Evolutionary conservation across 768 basidiomycete genomes (phyloP).

Genomic region (Lactarius trivialis): DNA sequence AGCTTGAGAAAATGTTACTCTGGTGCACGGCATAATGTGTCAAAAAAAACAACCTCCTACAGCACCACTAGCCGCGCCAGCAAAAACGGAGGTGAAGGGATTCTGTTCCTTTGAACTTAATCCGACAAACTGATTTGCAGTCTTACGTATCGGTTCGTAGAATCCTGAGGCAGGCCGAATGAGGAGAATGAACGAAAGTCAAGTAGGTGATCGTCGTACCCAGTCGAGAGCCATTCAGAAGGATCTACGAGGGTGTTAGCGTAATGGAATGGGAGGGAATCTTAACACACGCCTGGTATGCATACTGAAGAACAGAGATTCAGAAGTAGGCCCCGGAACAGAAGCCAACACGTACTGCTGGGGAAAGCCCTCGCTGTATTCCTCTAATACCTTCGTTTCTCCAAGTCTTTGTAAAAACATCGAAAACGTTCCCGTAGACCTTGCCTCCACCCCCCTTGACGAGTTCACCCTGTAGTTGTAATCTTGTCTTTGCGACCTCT

Average conservation of each 20-base stretch:
- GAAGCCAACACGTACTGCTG: constrained; percentile 59
- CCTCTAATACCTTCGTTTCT: constrained; percentile 84
- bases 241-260: constrained; percentile 46
- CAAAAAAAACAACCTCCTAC: constrained; percentile 60
- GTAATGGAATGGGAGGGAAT: neutral
- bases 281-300: constrained; percentile 68
- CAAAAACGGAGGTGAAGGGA: constrained; percentile 69
- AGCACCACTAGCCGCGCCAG: constrained; percentile 86
- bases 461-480: constrained; percentile 95
- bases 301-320: constrained; percentile 51
- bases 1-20: constrained; percentile 35
- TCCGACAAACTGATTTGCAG: constrained; percentile 65
- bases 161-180: constrained; percentile 53
- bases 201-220: constrained; percentile 38
- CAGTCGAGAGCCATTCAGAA: constrained; percentile 86
- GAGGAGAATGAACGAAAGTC: constrained; percentile 2
- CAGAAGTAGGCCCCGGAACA: neutral
- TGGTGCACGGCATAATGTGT: neutral
- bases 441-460: constrained; percentile 61
- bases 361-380: constrained; percentile 84
- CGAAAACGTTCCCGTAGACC: constrained; percentile 86
- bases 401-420: constrained; percentile 85
- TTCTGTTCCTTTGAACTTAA: constrained; percentile 56
- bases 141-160: constrained; percentile 84
- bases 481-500: constrained; percentile 87